Base-by-base conservation (phyloP, 129 eudicot species). In the Scalesia atractyloides region DNA sequence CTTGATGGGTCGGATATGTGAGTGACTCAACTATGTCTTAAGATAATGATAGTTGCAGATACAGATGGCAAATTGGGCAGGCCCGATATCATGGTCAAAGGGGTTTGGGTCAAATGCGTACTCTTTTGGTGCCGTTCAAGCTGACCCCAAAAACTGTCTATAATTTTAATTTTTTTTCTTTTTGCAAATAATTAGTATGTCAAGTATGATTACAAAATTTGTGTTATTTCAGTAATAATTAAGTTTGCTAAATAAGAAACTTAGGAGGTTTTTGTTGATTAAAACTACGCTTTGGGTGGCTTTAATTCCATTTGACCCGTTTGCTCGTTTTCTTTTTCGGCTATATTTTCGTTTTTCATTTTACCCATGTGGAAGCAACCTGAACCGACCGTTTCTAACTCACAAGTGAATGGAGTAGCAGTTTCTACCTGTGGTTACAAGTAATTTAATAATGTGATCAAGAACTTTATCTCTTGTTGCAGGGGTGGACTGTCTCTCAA, bases 1-100 rank as follows among this genome's bases (percentile, higher is more conserved):
- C 91, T 90, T 73, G 99, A 90, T 83, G 99, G 99, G 51, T 86
- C 99, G 16, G 99, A 95, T 80, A 95, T 95, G 99, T 90, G 82
- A 85, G 97, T 48, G 64, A 24, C 64, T 51, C 14, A 60, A 34
- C 3, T 39, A 14, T 43, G 20, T 20, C 17, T n/a, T 61, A 1
- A 20, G 13, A 62, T 13, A 58, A 56, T 59, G 14, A 22, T 67
- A 1, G 7, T 41, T 53, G 37, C 33, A 48, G 20, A 70, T 57
- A 44, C 0, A 39, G 49, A 18, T 64, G 12, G 26, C 9, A 64
- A 64, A 64, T 37, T 64, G 19, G 20, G 44, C 66, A 60, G 41
- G 66, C 66, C 17, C 8, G 41, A 59, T 59, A 59, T 24, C 19
- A 26, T 2, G 69, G 51, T 16, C n/a, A 64, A 64, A 36, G 10